Conservation (phyloP, 1,139 yeast species). For the Kodamaea plutei region DNA sequence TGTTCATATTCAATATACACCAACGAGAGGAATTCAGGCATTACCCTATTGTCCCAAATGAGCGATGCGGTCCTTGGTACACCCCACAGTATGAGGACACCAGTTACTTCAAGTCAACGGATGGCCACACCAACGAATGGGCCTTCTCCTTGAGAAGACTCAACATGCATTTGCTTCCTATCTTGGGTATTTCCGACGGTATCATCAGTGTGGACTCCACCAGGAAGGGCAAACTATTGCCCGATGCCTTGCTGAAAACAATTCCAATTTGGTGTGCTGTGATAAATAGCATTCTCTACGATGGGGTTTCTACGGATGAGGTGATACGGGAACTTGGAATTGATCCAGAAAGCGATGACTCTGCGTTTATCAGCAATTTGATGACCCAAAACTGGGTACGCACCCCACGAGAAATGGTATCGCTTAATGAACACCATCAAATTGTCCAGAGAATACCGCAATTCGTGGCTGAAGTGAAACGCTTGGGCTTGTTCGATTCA, state of each 20-base stretch:
- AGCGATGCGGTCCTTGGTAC: conserved; percentile 89
- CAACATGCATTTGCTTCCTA: conserved; percentile 63
- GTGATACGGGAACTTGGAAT: conserved; percentile 8
- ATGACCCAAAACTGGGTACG: conserved; percentile 27
- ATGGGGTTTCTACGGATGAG: conserved; percentile 15
- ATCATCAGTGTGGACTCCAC: conserved; percentile 77
- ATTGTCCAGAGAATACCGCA: conserved; percentile 47
- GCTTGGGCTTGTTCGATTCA: conserved; percentile 33
- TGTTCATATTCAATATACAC: conserved; percentile 21
- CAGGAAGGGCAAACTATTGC: conserved; percentile 74
- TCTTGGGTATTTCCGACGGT: conserved; percentile 41
- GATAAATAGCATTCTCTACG: conserved; percentile 51
- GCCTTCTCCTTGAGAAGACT: conserved; percentile 66
- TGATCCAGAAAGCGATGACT: conserved; percentile 9
- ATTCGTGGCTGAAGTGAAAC: conserved; percentile 45
- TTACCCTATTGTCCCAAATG: conserved; percentile 62
- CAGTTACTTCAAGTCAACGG: conserved; percentile 83
- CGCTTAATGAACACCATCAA: conserved; percentile 53
- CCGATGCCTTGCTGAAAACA: conserved; percentile 84
- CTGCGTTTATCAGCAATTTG: conserved; percentile 10
- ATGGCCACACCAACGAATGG: conserved; percentile 85
- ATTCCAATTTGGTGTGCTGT: conserved; percentile 92
- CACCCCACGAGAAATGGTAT: conserved; percentile 53
- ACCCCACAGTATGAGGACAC: conserved; percentile 47
- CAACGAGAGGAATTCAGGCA: conserved; percentile 9